Evolutionary conservation across 1,284 basidiomycete species (phyloP).

Genomic region (Neolentinus lepideus): DNA sequence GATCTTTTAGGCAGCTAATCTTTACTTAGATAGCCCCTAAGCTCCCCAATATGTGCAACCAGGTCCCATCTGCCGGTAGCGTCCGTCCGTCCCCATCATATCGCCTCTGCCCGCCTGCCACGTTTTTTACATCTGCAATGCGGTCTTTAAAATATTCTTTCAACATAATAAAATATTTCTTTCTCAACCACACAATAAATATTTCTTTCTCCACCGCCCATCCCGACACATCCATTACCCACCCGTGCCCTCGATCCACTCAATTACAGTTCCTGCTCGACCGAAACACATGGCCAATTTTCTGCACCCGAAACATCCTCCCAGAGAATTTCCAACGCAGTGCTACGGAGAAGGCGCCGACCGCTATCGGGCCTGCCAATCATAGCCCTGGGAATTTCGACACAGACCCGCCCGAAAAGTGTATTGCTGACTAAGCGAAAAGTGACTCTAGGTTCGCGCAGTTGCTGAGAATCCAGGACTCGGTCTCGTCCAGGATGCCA

Average conservation of each 20-base stretch:
- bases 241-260: not conserved
- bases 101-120: not conserved
- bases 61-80: not conserved
- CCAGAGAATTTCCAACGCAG: not conserved
- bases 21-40: constrained; percentile 1
- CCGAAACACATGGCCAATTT: not conserved
- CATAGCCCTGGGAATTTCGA: not conserved
- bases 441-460: not conserved
- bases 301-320: not conserved
- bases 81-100: not conserved
- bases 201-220: not conserved
- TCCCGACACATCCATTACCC: not conserved
- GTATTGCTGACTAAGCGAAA: not conserved
- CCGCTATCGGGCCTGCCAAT: not conserved
- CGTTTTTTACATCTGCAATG: not conserved
- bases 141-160: too few relatives aligned
- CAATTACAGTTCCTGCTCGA: not conserved
- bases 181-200: not conserved
- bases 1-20: constrained; percentile 2
- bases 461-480: not conserved
- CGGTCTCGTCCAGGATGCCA: not conserved
- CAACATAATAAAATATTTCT: not conserved
- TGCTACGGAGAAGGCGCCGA: not conserved
- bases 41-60: not conserved
- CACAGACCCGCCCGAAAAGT: not conserved